These are phyloP conservation scores for Gryganskiella cystojenkinii DNA, from an alignment of 192 early-diverging fungal genomes.

Conservation along the genomic window DNA sequence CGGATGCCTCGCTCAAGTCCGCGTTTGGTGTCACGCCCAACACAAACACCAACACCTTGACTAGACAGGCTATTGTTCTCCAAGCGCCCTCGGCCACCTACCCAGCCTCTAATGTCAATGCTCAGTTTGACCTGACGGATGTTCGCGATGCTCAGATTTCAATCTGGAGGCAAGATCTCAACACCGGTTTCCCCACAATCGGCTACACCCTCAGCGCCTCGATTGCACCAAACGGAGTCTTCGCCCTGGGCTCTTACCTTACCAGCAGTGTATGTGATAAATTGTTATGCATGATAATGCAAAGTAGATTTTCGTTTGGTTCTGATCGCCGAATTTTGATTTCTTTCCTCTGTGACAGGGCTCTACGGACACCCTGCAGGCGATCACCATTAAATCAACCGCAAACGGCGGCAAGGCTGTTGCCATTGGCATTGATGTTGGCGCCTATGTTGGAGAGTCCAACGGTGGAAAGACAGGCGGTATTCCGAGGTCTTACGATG, in stretches of 20 bases:
- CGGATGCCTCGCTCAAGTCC: background rate
- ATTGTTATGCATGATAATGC: too few relatives aligned
- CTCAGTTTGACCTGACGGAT: conserved; percentile 11
- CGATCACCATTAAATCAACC: conserved; percentile 12
- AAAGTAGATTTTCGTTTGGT: too few relatives aligned
- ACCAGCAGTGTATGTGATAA: too few relatives aligned
- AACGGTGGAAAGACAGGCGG: too few relatives aligned
- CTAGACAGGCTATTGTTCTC: background rate
- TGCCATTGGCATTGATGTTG: conserved; percentile 15
- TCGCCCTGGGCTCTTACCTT: background rate
- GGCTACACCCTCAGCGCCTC: conserved; percentile 4
- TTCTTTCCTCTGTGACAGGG: background rate
- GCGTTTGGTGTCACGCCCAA: conserved; percentile 14
- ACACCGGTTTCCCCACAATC: conserved; percentile 18
- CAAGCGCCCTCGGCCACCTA: conserved; percentile 4
- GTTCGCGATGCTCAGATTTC: conserved; percentile 16
- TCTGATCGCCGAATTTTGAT: too few relatives aligned
- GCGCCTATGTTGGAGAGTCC: too few relatives aligned
- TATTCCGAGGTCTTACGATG: too few relatives aligned
- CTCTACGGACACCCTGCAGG: background rate
- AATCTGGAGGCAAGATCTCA: background rate
- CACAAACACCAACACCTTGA: conserved; percentile 5
- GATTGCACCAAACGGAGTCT: too few relatives aligned
- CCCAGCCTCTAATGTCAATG: conserved; percentile 13
- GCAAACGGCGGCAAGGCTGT: conserved; percentile 17